Base-by-base conservation (phyloP, 768 basidiomycete genomes). In the Podaxis sp. region DNA sequence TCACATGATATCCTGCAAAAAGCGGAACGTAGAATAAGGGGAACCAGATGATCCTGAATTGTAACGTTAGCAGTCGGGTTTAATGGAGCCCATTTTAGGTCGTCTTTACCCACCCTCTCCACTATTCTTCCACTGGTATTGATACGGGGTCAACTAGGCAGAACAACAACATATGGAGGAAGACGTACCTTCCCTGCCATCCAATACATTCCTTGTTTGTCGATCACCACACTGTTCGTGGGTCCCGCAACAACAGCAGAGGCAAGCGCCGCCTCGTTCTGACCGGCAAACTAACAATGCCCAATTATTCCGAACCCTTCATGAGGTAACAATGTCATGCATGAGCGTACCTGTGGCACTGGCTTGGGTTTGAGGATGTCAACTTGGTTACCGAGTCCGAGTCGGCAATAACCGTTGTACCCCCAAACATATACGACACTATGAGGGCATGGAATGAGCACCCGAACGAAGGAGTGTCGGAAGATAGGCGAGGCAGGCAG, bases 381-480 rank as follows among this genome's bases (percentile, higher is more conserved):
- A 29, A 88, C 85, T 72, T 95, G 94, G 67, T 91, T 89, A 5
- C 92, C 92, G 19, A 95, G 80, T 19, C 96, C 96, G 37, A 96
- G 82, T 17, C 96, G 87, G 66, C 94, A 95, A 71, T 97, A 96
- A 8, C 92, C 93, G 62, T 92, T 93, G 70, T 89, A 93, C 4
- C 93, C 93, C 91, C 92, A 95, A 5, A 90, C 88, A 67, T 90
- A 91, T 6, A 92, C 88, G 55, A 87, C 73, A 0, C 92, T 93
- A 64, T 25, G 40, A 68, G 29, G n/a, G 2, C 54, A n/a, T n/a
- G 25, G 37, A 36, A 41, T 37, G 63, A 13, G 25, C 52, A 2
- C 12, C 17, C 25, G 46, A 49, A 49, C 46, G 19, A 49, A 49
- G 15, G 22, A 22, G 6, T 46, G 43, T 46, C n/a, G 55, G 36